phyloP scores from a whole-genome alignment of 495 filamentous ascomycete genomes.

The Neurospora sp. region DNA sequence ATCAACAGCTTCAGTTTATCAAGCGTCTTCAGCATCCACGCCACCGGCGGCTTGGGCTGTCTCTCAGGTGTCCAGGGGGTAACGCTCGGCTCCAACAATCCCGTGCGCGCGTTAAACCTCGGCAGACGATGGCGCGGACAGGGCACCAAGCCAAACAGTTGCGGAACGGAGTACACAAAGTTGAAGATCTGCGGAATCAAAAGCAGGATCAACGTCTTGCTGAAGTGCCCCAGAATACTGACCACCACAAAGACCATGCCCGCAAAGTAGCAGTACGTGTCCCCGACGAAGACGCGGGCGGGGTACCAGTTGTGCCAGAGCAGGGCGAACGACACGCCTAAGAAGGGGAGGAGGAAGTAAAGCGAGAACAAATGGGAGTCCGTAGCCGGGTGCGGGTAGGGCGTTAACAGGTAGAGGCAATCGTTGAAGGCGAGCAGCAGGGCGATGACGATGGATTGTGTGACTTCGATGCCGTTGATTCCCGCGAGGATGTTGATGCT shows the following conservation, averaged over 20 bases:
- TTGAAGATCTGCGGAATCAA: conserved; percentile 95
- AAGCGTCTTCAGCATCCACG: conserved; percentile 50
- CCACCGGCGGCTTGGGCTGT: conserved; percentile 58
- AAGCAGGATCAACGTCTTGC: conserved; percentile 86
- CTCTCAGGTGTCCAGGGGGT: conserved; percentile 60
- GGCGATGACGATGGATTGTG: conserved; percentile 87
- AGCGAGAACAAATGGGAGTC: conserved; percentile 94
- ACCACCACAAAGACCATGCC: conserved; percentile 99
- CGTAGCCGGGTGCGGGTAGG: conserved; percentile 83
- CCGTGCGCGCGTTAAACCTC: conserved; percentile 73
- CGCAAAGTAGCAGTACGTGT: conserved; percentile 99
- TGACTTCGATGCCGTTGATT: conserved; percentile 94
- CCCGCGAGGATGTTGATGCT: conserved; percentile 98
- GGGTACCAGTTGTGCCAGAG: conserved; percentile 94
- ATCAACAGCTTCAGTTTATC: conserved; percentile 53
- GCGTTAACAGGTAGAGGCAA: conserved; percentile 62
- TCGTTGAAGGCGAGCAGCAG: conserved; percentile 78
- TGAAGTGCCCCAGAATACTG: conserved; percentile 92
- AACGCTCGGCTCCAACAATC: conserved; percentile 72
- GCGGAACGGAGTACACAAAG: conserved; percentile 84
- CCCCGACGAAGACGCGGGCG: conserved; percentile 87
- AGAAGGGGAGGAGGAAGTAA: conserved; percentile 86
- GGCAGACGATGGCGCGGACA: conserved; percentile 90
- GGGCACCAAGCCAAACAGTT: conserved; percentile 79
- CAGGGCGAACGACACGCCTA: conserved; percentile 83